phyloP scores from a whole-genome alignment of 2,329 filamentous ascomycete species.

The Microascus cirrosus region DNA sequence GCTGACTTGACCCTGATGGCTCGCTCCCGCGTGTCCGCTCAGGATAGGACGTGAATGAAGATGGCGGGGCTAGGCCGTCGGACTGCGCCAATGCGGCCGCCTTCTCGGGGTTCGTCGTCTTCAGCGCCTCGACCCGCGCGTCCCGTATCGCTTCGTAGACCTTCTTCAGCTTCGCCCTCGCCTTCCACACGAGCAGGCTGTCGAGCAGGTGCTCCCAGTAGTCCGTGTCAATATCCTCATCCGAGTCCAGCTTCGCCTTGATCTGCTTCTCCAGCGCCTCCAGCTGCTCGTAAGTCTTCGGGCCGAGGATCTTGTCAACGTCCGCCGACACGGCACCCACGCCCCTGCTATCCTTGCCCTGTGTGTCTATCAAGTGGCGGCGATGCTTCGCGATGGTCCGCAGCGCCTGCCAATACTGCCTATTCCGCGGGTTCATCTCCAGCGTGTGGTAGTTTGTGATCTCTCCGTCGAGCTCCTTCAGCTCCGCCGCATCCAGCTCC shows the following conservation, averaged over 20 bases:
- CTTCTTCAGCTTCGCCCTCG: slow-evolving; percentile 69
- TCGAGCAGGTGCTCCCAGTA: slow-evolving; percentile 93
- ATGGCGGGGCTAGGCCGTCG: slow-evolving; percentile 30
- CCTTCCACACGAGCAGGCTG: slow-evolving; percentile 82
- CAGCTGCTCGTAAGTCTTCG: slow-evolving; percentile 81
- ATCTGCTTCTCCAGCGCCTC: slow-evolving; percentile 81
- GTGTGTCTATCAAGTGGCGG: slow-evolving; percentile 52
- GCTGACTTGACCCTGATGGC: neutral
- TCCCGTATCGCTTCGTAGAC: slow-evolving; percentile 68
- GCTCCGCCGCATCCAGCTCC: slow-evolving; percentile 52
- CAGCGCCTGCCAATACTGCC: slow-evolving; percentile 88
- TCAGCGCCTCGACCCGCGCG: slow-evolving; percentile 54
- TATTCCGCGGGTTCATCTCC: slow-evolving; percentile 66
- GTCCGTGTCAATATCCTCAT: slow-evolving; percentile 85
- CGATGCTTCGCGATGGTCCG: slow-evolving; percentile 72
- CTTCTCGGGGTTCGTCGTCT: slow-evolving; percentile 56
- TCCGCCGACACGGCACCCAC: slow-evolving; percentile 76
- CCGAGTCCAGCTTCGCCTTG: slow-evolving; percentile 69
- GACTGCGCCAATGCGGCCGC: slow-evolving; percentile 24
- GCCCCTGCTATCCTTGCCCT: slow-evolving; percentile 50
- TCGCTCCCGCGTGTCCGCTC: neutral
- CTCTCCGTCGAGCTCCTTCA: slow-evolving; percentile 69
- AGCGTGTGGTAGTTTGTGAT: slow-evolving; percentile 71
- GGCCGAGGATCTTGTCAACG: slow-evolving; percentile 75
- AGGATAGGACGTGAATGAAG: slow-evolving; percentile 28